Base-by-base conservation (phyloP, 768 basidiomycete genomes). In the Hericium alpestre region DNA sequence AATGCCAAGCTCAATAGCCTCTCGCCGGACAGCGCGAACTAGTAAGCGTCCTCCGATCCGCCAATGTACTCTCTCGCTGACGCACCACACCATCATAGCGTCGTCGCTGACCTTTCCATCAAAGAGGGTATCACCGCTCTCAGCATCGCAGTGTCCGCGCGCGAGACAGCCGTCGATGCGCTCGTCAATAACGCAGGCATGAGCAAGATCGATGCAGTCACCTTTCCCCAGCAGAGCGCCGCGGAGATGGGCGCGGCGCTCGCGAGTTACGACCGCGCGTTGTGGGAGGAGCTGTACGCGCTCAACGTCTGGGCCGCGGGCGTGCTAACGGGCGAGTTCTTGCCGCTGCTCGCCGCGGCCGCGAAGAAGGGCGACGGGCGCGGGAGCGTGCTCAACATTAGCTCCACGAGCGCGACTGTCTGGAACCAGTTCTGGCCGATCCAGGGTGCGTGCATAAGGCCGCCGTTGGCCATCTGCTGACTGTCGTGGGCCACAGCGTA, bases 401-500 rank as follows among this genome's bases (percentile, higher is more conserved):
- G 43, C 43, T 15, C 12, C 43, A 46, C 43, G 43, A 18, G n/a
- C n/a, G 43, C 16, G 9, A 18, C 43, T n/a, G 43, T 46, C 4
- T 46, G 43, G 43, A 46, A 46, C 43, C 43, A 64, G 68, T 88
- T 47, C 74, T 90, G 41, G 77, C 80, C 12, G 83, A 85, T 52
- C 87, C 84, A 80, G 82, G n/a, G 86, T 90, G 54, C 75, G 87
- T 59, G 86, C 84, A 65, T 89, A 89, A 61, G 72, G 86, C 49
- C 70, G 88, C 51, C 84, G 84, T 38, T 86, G 86, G 40, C 82
- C 77, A 84, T 85, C 15, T 84, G 79, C 57, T 84, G 87, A 86
- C 63, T 23, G 15, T 48, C 10, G 13, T 22, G 10, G 18, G n/a
- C 18, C n/a, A 18, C 43, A 46, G 43, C 43, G 20, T 46, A 46